Evolutionary conservation across 345 rosid species (phyloP).

Genomic region (Eucalyptus guilfoylei): DNA sequence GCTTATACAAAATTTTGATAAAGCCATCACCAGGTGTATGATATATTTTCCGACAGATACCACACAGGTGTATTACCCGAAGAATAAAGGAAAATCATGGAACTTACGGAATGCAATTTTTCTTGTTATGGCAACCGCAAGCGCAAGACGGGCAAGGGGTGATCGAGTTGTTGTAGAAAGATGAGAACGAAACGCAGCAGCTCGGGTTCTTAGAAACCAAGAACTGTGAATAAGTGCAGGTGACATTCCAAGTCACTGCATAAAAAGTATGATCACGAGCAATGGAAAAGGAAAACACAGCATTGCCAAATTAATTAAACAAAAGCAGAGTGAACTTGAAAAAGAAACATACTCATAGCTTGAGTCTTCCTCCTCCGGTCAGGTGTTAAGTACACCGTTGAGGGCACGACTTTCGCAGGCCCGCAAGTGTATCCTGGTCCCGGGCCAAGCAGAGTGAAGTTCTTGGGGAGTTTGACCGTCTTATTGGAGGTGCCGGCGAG

Average conservation of each 20-base stretch:
- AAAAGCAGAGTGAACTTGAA: not conserved
- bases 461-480: conserved; percentile 61
- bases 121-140: conserved; percentile 65
- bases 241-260: conserved; percentile 89
- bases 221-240: conserved; percentile 82
- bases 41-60: not conserved
- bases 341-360: conserved; percentile 41
- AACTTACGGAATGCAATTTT: conserved; percentile 48
- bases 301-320: not conserved
- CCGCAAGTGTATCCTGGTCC: conserved; percentile 80
- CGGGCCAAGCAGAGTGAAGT: conserved; percentile 64
- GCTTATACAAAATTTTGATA: not conserved
- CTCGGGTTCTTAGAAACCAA: conserved; percentile 63
- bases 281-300: not conserved
- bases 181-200: conserved; percentile 78
- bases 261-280: not conserved
- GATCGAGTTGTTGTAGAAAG: conserved; percentile 68
- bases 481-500: conserved; percentile 71
- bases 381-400: conserved; percentile 43
- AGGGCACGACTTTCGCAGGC: conserved; percentile 59
- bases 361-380: conserved; percentile 67
- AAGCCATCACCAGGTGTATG: not conserved
- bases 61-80: not conserved
- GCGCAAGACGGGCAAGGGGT: conserved; percentile 67
- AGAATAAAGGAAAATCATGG: not conserved